These are phyloP conservation scores for Gossypium trilobum DNA, from an alignment of 441 rosid species.

Conservation along the genomic window DNA sequence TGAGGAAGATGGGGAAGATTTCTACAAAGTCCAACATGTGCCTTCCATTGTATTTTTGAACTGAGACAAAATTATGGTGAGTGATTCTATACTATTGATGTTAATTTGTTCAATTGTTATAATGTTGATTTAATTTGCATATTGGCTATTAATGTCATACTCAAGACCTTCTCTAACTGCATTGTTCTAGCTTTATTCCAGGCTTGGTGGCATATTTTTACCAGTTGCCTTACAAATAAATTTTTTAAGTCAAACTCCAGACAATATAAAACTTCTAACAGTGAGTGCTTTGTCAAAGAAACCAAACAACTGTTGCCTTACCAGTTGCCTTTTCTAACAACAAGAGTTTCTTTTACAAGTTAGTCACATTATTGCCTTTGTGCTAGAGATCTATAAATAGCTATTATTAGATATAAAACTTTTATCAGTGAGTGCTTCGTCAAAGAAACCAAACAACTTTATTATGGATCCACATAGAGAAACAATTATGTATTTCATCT, in stretches of 20 bases:
- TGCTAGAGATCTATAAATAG: neutral
- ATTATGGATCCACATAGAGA: neutral
- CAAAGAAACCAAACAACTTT: neutral
- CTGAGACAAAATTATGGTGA: slow-evolving; percentile 6
- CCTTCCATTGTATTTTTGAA: slow-evolving; percentile 26
- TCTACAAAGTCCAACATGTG: slow-evolving; percentile 30
- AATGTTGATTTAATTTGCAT: neutral
- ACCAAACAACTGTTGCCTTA: neutral
- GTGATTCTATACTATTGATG: neutral
- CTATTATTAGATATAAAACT: neutral
- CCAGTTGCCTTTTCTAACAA: neutral
- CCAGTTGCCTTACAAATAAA: neutral
- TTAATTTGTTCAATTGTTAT: neutral
- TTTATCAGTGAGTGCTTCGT: neutral
- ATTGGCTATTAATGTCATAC: neutral
- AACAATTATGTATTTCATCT: neutral
- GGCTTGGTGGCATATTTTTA: neutral
- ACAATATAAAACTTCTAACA: neutral
- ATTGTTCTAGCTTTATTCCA: neutral
- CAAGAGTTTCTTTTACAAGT: neutral
- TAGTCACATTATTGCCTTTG: neutral
- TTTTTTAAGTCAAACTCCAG: neutral
- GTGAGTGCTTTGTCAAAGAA: neutral
- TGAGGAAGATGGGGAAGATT: slow-evolving; percentile 25
- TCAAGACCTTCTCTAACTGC: neutral